Percentiles rank a stretch among this genome's conserved stretches.
phyloP scores from a whole-genome alignment of 179 eudicot species.

The Spergularia azorica region DNA sequence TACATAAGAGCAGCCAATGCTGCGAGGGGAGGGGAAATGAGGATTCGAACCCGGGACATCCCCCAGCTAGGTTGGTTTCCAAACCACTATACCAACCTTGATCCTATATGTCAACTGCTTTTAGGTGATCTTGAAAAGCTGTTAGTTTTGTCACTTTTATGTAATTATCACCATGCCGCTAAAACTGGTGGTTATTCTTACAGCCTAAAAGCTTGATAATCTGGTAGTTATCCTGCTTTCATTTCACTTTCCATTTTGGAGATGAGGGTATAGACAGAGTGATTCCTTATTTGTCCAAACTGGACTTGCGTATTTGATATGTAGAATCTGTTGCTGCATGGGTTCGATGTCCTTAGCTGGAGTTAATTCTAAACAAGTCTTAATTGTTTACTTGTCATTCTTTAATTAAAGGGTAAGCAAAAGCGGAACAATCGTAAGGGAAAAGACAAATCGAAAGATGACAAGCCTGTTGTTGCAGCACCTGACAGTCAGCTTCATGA shows the following conservation, averaged over 20 bases:
- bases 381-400: slow-evolving; percentile 22
- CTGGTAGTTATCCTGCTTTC: neutral
- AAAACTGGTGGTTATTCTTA: no score
- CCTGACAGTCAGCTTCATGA: slow-evolving; percentile 42
- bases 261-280: neutral
- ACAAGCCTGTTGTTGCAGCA: slow-evolving; percentile 39
- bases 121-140: neutral
- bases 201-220: neutral
- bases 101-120: no score
- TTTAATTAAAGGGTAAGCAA: slow-evolving; percentile 58
- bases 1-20: no score
- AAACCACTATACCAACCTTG: no score
- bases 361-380: neutral
- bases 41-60: no score
- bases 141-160: no score
- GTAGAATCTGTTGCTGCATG: neutral
- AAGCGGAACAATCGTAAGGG: slow-evolving; percentile 83
- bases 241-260: neutral
- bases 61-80: no score
- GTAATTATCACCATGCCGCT: no score
- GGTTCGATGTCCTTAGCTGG: neutral
- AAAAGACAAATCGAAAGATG: slow-evolving; percentile 77
- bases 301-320: neutral
- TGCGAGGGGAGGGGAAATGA: no score
- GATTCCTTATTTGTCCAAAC: neutral